Conservation (phyloP, 2,329 filamentous ascomycete species). For the Plenodomus biglobosus region DNA sequence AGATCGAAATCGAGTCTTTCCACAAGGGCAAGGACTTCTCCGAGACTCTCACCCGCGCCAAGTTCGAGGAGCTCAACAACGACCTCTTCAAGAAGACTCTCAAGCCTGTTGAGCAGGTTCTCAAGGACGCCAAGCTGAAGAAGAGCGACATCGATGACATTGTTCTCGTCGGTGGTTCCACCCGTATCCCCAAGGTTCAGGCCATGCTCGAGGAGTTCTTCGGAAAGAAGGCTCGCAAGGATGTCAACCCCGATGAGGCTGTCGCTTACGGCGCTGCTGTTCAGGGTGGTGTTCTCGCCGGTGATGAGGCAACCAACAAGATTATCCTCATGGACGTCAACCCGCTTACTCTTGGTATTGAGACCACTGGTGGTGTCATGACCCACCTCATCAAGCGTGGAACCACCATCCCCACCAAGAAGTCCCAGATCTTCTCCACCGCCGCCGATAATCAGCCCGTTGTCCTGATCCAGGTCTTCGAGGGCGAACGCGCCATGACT, state of each 20-base stretch:
- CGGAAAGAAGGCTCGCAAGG: conserved; percentile 97
- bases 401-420: conserved; percentile 92
- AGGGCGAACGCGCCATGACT: conserved; percentile 90
- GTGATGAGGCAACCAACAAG: conserved; percentile 77
- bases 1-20: conserved; percentile 97
- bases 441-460: conserved; percentile 96
- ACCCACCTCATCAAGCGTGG: conserved; percentile 94
- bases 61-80: conserved; percentile 99
- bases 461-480: conserved; percentile 91
- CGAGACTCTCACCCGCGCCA: conserved; percentile 95
- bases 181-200: conserved; percentile 98
- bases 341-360: conserved; percentile 93
- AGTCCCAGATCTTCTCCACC: conserved; percentile 97
- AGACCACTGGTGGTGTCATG: conserved; percentile 97
- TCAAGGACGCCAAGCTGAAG: conserved; percentile 97
- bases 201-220: conserved; percentile 95
- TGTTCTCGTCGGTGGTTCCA: conserved; percentile 96
- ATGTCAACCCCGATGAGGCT: conserved; percentile 99
- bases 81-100: conserved; percentile 99
- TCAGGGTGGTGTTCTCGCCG: conserved; percentile 92
- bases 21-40: conserved; percentile 97
- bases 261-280: conserved; percentile 97
- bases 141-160: conserved; percentile 95
- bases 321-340: conserved; percentile 97
- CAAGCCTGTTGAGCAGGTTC: conserved; percentile 97